Conservation (phyloP, 306 rosid genomes). For the Pterocarpus macrocarpus region DNA sequence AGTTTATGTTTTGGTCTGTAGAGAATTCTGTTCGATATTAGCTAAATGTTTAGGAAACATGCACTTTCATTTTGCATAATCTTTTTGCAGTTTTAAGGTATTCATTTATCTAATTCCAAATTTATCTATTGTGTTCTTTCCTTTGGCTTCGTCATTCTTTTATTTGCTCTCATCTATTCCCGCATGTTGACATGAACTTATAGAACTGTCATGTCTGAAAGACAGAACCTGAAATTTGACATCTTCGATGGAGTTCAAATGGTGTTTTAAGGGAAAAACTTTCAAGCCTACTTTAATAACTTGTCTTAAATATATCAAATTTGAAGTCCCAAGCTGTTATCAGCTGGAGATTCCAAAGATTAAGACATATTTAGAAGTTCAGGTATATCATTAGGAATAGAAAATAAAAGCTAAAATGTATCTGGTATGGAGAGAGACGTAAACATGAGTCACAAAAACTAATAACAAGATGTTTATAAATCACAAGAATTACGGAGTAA, state of each 20-base stretch:
- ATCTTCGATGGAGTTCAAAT: too few species aligned
- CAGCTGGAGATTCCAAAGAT: too few species aligned
- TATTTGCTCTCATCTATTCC: neutral
- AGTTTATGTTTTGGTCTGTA: constrained; percentile 44
- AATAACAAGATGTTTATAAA: neutral
- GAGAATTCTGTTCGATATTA: constrained; percentile 51
- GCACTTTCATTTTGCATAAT: constrained; percentile 26
- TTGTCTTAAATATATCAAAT: too few species aligned
- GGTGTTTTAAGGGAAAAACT: too few species aligned
- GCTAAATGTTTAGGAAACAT: constrained; percentile 41
- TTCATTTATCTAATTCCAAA: constrained; percentile 33
- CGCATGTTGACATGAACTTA: neutral
- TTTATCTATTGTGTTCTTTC: neutral
- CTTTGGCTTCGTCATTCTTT: neutral
- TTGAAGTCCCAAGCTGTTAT: too few species aligned
- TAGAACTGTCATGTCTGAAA: too few species aligned
- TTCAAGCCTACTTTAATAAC: too few species aligned
- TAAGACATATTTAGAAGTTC: too few species aligned
- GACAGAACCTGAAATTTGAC: too few species aligned
- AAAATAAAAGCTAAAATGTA: neutral
- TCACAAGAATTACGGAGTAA: too few species aligned
- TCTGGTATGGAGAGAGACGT: neutral
- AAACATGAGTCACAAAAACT: neutral
- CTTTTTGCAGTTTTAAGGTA: constrained; percentile 27
- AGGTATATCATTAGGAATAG: neutral